Conservation (phyloP, 495 filamentous ascomycete genomes). For the Endocarpon pusillum region DNA sequence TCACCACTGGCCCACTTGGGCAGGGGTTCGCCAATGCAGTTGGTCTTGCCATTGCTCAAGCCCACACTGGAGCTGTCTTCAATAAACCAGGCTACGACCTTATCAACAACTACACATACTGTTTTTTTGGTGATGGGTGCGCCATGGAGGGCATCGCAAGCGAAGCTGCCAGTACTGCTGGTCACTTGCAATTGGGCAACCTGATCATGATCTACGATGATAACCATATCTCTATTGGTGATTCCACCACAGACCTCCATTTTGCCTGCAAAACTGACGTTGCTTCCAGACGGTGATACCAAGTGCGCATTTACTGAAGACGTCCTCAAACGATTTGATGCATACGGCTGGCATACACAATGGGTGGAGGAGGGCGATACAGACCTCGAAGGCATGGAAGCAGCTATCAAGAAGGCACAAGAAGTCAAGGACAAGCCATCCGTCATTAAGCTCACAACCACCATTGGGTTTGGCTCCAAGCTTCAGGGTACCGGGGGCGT, state of each 20-base stretch:
- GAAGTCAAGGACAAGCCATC: conserved; percentile 89
- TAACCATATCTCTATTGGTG: conserved; percentile 91
- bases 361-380: conserved; percentile 80
- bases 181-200: conserved; percentile 95
- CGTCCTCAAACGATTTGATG: conserved; percentile 83
- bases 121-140: conserved; percentile 95
- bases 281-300: conserved; percentile 65
- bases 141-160: conserved; percentile 94
- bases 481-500: conserved; percentile 86
- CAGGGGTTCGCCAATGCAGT: conserved; percentile 93
- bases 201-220: conserved; percentile 94
- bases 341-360: conserved; percentile 92
- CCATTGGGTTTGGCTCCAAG: conserved; percentile 92
- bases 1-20: conserved; percentile 91
- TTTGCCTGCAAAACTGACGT: not conserved
- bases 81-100: conserved; percentile 94
- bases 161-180: conserved; percentile 83
- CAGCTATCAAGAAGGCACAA: conserved; percentile 69
- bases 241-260: conserved; percentile 6
- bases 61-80: conserved; percentile 74
- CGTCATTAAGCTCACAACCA: conserved; percentile 92
- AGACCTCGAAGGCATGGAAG: conserved; percentile 77
- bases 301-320: conserved; percentile 95
- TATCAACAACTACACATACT: conserved; percentile 90
- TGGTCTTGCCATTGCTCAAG: conserved; percentile 91